phyloP scores from a whole-genome alignment of 371 early-diverging fungal genomes.

The Mucor saturninus region DNA sequence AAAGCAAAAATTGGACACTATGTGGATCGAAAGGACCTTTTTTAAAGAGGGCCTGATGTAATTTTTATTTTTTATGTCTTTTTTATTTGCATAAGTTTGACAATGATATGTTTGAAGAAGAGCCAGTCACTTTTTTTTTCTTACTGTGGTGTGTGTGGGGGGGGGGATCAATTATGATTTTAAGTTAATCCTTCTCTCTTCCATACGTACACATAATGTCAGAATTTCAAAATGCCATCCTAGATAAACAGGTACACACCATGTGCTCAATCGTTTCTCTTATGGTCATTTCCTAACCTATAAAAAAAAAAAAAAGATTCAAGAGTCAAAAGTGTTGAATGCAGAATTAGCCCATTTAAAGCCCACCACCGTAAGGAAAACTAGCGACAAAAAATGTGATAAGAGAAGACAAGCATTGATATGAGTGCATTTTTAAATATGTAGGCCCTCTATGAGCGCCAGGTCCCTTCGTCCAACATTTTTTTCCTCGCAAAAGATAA shows the following conservation, averaged over 20 bases:
- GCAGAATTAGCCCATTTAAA: slow-evolving; percentile 28
- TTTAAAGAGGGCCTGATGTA: no score
- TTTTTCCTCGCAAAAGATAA: slow-evolving; percentile 33
- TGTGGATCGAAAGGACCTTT: background rate
- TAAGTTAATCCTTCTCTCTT: background rate
- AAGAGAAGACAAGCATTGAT: background rate
- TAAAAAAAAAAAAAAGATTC: slow-evolving; percentile 9
- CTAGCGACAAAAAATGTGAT: background rate
- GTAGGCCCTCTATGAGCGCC: slow-evolving; percentile 31
- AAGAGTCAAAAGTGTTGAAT: slow-evolving; percentile 28
- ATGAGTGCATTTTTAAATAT: background rate
- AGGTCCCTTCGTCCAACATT: slow-evolving; percentile 36
- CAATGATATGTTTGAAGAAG: no score
- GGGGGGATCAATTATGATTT: background rate
- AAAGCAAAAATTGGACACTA: no score
- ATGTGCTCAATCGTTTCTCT: background rate
- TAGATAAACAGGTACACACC: slow-evolving; percentile 16
- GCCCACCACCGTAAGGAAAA: slow-evolving; percentile 24
- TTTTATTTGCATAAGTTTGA: no score
- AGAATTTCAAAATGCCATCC: slow-evolving; percentile 9
- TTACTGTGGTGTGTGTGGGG: background rate
- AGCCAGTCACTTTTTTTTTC: slow-evolving; percentile 20
- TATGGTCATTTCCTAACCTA: background rate
- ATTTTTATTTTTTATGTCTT: no score
- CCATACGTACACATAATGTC: slow-evolving; percentile 1